phyloP scores from a whole-genome alignment of 352 stramenopile genomes.

The Globisporangium irregulare region DNA sequence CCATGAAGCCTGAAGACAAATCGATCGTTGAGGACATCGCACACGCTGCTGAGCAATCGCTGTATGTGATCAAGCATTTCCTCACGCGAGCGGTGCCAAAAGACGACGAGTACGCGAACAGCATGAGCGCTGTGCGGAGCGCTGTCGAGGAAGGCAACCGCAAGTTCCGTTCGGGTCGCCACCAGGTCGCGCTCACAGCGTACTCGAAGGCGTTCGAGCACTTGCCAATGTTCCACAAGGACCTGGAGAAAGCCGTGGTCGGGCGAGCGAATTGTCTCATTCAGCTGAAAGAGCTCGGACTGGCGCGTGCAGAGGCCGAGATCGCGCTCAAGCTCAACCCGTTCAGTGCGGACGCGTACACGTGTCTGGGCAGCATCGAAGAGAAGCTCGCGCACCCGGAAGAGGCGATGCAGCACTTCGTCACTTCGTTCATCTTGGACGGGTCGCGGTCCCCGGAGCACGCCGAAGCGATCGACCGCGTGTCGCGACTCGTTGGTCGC shows the following conservation, averaged over 20 bases:
- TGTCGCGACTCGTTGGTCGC: constrained; percentile 61
- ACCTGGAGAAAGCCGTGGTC: constrained; percentile 52
- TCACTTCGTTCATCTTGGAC: constrained; percentile 81
- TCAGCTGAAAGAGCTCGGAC: constrained; percentile 39
- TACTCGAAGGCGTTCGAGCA: constrained; percentile 62
- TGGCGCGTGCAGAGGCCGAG: constrained; percentile 39
- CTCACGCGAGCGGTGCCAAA: constrained; percentile 51
- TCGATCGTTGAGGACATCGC: constrained; percentile 29
- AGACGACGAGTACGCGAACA: constrained; percentile 48
- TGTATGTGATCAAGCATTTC: constrained; percentile 74
- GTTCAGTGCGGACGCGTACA: constrained; percentile 68
- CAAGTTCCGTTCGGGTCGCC: constrained; percentile 40
- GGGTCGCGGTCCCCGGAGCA: constrained; percentile 67
- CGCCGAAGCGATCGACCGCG: constrained; percentile 71
- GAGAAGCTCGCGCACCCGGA: constrained; percentile 48
- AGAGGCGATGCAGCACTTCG: constrained; percentile 79
- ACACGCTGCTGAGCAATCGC: constrained; percentile 31
- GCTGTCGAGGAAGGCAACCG: constrained; percentile 61
- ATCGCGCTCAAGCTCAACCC: constrained; percentile 60
- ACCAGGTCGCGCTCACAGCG: constrained; percentile 50
- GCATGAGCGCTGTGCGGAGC: constrained; percentile 43
- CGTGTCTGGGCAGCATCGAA: constrained; percentile 61
- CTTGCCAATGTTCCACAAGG: constrained; percentile 65
- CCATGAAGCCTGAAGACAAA: constrained; percentile 33
- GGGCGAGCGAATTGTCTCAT: constrained; percentile 62